A percentile compares a stretch with the other conserved stretches of the same genome.
Conservation (phyloP, 179 eudicot genomes). For the Corrigiola litoralis region DNA sequence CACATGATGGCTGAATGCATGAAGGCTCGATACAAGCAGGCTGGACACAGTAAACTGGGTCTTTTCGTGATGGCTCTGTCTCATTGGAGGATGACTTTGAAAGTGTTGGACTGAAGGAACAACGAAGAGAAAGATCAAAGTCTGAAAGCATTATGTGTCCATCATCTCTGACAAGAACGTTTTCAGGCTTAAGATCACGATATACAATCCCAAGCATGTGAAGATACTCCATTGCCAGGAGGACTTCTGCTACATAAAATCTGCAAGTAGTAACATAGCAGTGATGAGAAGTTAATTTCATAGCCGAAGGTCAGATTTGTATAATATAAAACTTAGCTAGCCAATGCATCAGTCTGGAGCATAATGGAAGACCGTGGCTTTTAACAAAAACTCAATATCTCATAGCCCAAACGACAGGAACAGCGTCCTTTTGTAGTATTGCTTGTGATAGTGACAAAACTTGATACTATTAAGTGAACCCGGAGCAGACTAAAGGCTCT, state of each 20-base stretch:
- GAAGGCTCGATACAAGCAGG: constrained; percentile 65
- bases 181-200: constrained; percentile 83
- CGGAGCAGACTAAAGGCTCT: not conserved
- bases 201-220: constrained; percentile 89
- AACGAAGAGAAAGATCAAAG: constrained; percentile 75
- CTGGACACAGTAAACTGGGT: constrained; percentile 46
- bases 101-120: constrained; percentile 61
- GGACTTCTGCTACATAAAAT: constrained; percentile 83
- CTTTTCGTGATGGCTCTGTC: constrained; percentile 34
- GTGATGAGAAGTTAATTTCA: not conserved
- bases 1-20: constrained; percentile 72
- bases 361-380: not conserved
- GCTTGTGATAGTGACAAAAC: not conserved
- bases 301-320: not conserved
- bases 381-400: not conserved
- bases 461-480: not conserved
- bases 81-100: constrained; percentile 46
- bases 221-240: constrained; percentile 63
- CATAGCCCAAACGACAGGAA: not conserved
- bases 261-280: constrained; percentile 27
- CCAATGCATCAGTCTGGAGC: not conserved
- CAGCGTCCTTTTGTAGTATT: not conserved
- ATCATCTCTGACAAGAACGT: constrained; percentile 70
- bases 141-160: constrained; percentile 95
- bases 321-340: not conserved